phyloP scores from a whole-genome alignment of 306 rosid species.

The Cicer yamashitae region DNA sequence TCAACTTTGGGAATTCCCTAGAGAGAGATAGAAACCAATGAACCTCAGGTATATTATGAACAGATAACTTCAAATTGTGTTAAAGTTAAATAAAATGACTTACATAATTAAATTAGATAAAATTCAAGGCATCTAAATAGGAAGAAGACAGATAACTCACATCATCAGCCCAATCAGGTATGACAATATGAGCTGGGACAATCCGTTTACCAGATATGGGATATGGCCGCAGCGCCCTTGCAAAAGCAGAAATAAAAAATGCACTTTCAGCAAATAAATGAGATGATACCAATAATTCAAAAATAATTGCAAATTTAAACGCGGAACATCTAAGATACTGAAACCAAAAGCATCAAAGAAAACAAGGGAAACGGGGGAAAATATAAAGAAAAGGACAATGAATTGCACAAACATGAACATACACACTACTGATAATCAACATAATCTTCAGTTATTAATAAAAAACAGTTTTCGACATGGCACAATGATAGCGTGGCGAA shows the following conservation, averaged over 20 bases:
- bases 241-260: slow-evolving; percentile 41
- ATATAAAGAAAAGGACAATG: not conserved
- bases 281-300: not conserved
- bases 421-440: slow-evolving; percentile 13
- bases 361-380: not conserved
- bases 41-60: slow-evolving; percentile 29
- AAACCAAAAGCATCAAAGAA: not conserved
- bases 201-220: slow-evolving; percentile 71
- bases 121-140: slow-evolving; percentile 17
- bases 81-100: slow-evolving; percentile 17
- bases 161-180: slow-evolving; percentile 91
- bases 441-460: slow-evolving; percentile 3
- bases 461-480: not conserved
- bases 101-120: slow-evolving; percentile 23
- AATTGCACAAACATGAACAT: slow-evolving; percentile 21
- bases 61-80: slow-evolving; percentile 19
- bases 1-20: slow-evolving; percentile 88
- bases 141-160: slow-evolving; percentile 59
- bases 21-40: slow-evolving; percentile 36
- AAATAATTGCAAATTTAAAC: slow-evolving; percentile 3
- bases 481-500: too few species aligned
- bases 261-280: slow-evolving; percentile 29
- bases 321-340: not conserved
- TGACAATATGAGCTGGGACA: slow-evolving; percentile 72
- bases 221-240: slow-evolving; percentile 78